Evolutionary conservation across 2,329 filamentous ascomycete species (phyloP), one percentile per base, ranked within the genome.

Genomic region (Periconia digitata): DNA sequence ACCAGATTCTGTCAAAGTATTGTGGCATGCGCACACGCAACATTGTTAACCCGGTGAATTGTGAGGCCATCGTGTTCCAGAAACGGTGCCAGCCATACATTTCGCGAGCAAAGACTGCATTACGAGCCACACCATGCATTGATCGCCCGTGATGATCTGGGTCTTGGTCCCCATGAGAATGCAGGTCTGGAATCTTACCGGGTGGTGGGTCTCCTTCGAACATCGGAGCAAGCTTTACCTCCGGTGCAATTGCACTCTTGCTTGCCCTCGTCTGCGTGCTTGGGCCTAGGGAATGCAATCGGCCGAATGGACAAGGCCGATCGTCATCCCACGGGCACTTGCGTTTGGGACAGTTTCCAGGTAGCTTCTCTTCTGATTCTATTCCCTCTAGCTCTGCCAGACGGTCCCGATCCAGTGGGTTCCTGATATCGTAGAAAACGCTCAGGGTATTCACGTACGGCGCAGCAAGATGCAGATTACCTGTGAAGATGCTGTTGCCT

Each of bases 1-100:
- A 61, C 2, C 56, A 47, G 2, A 56, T 35, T 8, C 34, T 40
- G 29, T 64, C 63, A 32, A 63, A 59, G 22, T 3, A 40, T 3
- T 22, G 40, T 2, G 63, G 57, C 63, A 66, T 66, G 6, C 62
- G 59, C 1, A 66, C 46, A 16, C 44, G 53, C 8, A 66, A 47
- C 13, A 44, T 27, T 3, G 41, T 58, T 24, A 64, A 44, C 6
- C 21, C 27, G 1, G 38, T 56, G 23, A 66, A 53, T 6, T 40
- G 17, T 1, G 54, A 22, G 7, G 59, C 53, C 36, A 63, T 62
- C 7, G 32, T 27, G 12, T 27, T 23, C 62, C 63, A 66, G 47
- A 66, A 64, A 8, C 56, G 53, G 12, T 62, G 56, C 63, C 63
- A 66, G 18, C 50, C 55, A 3, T 60, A 20, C 7, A 60, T 52